Conservation (phyloP, 495 filamentous ascomycete species). For the Penicillium simplicissimum region DNA sequence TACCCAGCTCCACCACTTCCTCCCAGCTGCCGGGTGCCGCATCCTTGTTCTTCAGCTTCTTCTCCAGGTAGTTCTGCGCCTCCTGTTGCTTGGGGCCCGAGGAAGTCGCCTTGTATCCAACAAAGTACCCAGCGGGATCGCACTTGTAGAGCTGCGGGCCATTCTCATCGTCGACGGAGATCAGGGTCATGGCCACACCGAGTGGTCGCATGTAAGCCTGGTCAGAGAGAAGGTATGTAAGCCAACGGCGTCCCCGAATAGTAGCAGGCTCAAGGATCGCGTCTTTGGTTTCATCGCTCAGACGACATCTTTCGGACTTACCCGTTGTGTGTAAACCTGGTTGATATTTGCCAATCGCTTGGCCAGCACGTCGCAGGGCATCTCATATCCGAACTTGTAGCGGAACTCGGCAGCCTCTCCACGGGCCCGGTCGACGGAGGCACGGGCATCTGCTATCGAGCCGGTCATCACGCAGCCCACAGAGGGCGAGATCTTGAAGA, state of each 20-base stretch:
- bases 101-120: constrained; percentile 96
- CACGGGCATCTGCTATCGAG: constrained; percentile 94
- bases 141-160: constrained; percentile 98
- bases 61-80: constrained; percentile 95
- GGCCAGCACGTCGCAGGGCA: constrained; percentile 95
- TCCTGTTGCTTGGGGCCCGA: constrained; percentile 98
- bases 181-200: constrained; percentile 89
- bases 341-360: constrained; percentile 98
- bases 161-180: constrained; percentile 88
- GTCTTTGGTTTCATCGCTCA: not conserved
- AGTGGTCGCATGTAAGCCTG: constrained; percentile 98
- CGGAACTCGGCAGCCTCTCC: constrained; percentile 95
- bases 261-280: not conserved
- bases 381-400: constrained; percentile 99
- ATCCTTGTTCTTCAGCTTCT: constrained; percentile 99
- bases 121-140: constrained; percentile 96
- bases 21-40: constrained; percentile 90
- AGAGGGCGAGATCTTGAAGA: constrained; percentile 93
- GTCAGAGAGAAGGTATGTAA: constrained; percentile 10
- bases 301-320: constrained; percentile 43
- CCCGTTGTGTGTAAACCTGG: constrained; percentile 97
- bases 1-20: constrained; percentile 95
- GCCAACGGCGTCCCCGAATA: constrained; percentile 9
- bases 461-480: constrained; percentile 99
- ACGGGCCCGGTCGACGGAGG: constrained; percentile 86